These are phyloP conservation scores for Mucor mucedo DNA, from an alignment of 371 early-diverging fungal species.

Conservation along the genomic window DNA sequence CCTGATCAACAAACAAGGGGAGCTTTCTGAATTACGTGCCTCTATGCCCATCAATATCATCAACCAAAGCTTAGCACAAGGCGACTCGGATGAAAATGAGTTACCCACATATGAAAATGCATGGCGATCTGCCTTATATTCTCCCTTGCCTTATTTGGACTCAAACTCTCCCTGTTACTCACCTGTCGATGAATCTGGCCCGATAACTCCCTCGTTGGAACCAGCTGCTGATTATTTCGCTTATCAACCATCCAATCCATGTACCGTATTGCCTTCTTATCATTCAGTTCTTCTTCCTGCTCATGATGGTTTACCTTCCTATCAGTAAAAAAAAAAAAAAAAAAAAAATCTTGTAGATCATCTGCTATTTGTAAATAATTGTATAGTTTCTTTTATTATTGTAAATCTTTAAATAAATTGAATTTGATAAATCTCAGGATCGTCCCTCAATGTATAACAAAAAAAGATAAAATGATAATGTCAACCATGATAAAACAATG, in stretches of 20 bases:
- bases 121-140: constrained; percentile 25
- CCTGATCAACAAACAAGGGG: constrained; percentile 30
- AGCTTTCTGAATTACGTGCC: constrained; percentile 38
- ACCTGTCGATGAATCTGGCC: constrained; percentile 21
- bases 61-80: constrained; percentile 2
- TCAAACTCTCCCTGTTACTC: constrained; percentile 17
- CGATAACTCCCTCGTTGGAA: constrained; percentile 17
- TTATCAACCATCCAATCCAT: constrained; percentile 3
- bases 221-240: constrained; percentile 17
- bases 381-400: too few relatives aligned
- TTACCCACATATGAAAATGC: constrained; percentile 45
- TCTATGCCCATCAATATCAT: constrained; percentile 39
- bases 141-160: constrained; percentile 12
- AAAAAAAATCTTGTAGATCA: too few relatives aligned
- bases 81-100: constrained; percentile 15
- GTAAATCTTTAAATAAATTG: too few relatives aligned
- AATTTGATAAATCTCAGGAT: too few relatives aligned
- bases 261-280: constrained; percentile 14
- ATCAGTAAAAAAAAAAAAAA: too few relatives aligned
- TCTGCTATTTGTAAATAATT: too few relatives aligned
- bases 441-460: too few relatives aligned
- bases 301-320: constrained; percentile 15
- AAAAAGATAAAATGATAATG: too few relatives aligned
- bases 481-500: too few relatives aligned
- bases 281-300: not conserved